These are phyloP conservation scores for Gillenia trifoliata DNA, from an alignment of 306 rosid genomes.

Conservation along the genomic window DNA sequence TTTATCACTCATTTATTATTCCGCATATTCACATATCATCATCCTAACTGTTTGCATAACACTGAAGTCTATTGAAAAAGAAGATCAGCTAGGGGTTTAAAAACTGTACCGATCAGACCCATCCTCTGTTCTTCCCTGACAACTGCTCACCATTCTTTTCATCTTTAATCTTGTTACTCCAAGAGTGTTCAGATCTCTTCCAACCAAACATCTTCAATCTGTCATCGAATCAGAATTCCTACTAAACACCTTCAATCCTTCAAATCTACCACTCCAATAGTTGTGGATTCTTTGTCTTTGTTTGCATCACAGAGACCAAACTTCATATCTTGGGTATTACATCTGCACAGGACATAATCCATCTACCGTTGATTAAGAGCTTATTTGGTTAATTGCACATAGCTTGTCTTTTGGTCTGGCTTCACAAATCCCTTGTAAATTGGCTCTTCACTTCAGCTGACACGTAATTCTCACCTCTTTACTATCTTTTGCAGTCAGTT, in stretches of 20 bases:
- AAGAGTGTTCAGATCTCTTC: neutral
- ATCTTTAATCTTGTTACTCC: neutral
- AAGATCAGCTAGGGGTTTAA: neutral
- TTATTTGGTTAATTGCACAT: neutral
- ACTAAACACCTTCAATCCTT: neutral
- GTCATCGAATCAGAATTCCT: neutral
- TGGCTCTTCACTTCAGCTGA: too few relatives aligned
- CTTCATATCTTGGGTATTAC: neutral
- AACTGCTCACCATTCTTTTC: neutral
- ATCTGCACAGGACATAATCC: neutral
- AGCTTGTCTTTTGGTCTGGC: neutral
- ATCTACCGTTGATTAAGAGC: too few relatives aligned
- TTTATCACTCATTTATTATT: neutral
- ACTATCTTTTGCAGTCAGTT: neutral
- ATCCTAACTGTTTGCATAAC: neutral
- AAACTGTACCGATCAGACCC: neutral
- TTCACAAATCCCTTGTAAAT: too few relatives aligned
- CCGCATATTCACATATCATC: neutral
- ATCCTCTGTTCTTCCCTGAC: neutral
- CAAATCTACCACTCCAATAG: neutral
- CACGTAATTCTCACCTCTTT: too few relatives aligned
- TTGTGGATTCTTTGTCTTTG: neutral
- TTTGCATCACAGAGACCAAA: neutral
- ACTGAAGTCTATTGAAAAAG: neutral
- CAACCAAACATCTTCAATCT: neutral